Evolutionary conservation across 2,329 filamentous ascomycete genomes (phyloP), one percentile per base, ranked within the genome.

Genomic region (Pyricularia sp.): DNA sequence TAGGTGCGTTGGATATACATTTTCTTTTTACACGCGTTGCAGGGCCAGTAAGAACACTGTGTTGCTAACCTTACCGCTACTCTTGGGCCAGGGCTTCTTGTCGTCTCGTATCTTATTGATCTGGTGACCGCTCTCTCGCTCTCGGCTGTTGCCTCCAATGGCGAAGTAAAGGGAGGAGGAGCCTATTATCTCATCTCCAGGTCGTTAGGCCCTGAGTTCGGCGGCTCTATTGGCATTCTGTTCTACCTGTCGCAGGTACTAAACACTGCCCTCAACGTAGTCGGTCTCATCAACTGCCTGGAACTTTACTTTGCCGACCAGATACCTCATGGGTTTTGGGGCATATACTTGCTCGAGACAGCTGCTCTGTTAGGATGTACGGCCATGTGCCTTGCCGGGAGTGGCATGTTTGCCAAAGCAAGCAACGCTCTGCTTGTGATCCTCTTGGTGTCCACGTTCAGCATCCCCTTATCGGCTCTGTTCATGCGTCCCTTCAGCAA

Each of bases 241-340:
- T 96, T 96, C 78, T 97, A 95, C 76, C 82, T 96, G n/a, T 92
- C 93, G n/a, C 92, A 92, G 72, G 90, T 92, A 2, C 87, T 97
- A 75, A 96, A 94, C 76, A 93, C 92, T 0, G 91, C 91, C 55
- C 87, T 97, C 84, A 97, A 97, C 75, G 87, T 94, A 28, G 92
- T 96, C 63, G 93, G 92, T 81, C 83, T 97, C 64, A 87, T 97
- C 71, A 91, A 95, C 79, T 96, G 92, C 74, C 84, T 96, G 69
- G 88, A 87, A 68, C 85, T 94, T 71, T 94, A 93, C 73, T 86
- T 94, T 74, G 91, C 90, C 1, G 76, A 81, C 23, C 81, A 85
- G 65, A 83, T 96, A 42, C 87, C 88, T 0, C 85, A 91, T 73
- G 88, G 88, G 14, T 91, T 90, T 75, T 94, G 92, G 91, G 89